Conservation (phyloP, 1,284 basidiomycete species). For the Vanrija humicola region DNA sequence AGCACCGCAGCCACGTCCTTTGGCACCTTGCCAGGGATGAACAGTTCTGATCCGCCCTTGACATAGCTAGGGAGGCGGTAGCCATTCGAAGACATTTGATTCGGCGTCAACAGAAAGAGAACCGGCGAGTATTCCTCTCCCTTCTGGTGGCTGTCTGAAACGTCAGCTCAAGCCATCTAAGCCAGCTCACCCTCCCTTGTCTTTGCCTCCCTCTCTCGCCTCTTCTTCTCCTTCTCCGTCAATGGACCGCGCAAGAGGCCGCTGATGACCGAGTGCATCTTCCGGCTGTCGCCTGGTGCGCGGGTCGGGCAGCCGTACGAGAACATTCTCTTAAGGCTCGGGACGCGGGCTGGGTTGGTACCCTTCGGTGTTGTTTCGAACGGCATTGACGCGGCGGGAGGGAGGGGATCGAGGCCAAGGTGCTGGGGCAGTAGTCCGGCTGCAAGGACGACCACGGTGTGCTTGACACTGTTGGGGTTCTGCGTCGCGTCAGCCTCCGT, state of each 20-base stretch:
- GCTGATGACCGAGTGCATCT: conserved; percentile 79
- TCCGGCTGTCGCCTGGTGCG: conserved; percentile 76
- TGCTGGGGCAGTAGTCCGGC: conserved; percentile 72
- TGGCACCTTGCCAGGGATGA: conserved; percentile 29
- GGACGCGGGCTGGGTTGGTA: conserved; percentile 50
- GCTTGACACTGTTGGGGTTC: conserved; percentile 68
- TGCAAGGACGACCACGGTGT: conserved; percentile 70
- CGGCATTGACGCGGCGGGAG: conserved; percentile 56
- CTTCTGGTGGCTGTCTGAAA: conserved; percentile 10
- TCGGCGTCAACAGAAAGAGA: conserved; percentile 67
- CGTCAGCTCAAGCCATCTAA: background rate
- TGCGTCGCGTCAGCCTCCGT: conserved; percentile 36
- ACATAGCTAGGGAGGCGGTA: conserved; percentile 79
- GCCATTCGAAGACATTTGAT: conserved; percentile 86
- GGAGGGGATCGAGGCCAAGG: conserved; percentile 59
- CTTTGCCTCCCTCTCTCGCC: conserved; percentile 55
- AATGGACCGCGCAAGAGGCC: conserved; percentile 75
- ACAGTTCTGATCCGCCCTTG: conserved; percentile 40
- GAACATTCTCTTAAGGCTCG: conserved; percentile 76
- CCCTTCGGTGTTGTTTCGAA: conserved; percentile 57
- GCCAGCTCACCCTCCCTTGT: conserved; percentile 26
- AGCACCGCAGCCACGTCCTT: conserved; percentile 7
- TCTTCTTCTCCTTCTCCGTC: conserved; percentile 64
- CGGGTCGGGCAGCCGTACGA: conserved; percentile 84
- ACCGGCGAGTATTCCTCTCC: conserved; percentile 50